These are phyloP conservation scores for Botrytis squamosa DNA, from an alignment of 2,329 filamentous ascomycete species.

Conservation along the genomic window DNA sequence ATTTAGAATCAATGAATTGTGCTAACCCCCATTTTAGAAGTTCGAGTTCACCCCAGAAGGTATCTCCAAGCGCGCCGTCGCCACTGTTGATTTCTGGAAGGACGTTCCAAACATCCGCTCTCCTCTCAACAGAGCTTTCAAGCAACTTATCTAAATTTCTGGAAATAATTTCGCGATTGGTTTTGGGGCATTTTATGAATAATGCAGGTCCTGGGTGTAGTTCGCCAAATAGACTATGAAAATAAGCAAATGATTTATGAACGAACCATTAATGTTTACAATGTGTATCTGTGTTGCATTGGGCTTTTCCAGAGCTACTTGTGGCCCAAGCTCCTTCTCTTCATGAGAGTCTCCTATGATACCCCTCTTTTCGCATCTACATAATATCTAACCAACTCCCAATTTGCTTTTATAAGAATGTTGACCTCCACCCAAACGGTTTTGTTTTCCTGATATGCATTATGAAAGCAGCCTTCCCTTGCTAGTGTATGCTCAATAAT, in stretches of 20 bases:
- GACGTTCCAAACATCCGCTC: conserved; percentile 85
- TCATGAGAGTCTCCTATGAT: not conserved
- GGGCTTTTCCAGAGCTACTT: not conserved
- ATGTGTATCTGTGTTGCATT: conserved; percentile 14
- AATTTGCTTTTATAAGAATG: not conserved
- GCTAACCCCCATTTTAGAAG: conserved; percentile 63
- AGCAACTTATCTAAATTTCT: conserved; percentile 79
- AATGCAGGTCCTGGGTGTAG: conserved; percentile 11
- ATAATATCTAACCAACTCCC: conserved; percentile 3
- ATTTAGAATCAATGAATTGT: conserved; percentile 24
- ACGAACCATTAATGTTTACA: conserved; percentile 8
- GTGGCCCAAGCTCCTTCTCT: conserved; percentile 10
- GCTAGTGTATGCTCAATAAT: conserved; percentile 2
- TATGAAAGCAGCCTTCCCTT: conserved; percentile 1
- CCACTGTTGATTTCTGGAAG: conserved; percentile 98
- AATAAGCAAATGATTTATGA: conserved; percentile 21
- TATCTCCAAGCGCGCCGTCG: conserved; percentile 88
- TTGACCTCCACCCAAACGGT: conserved; percentile 4
- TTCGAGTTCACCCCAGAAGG: conserved; percentile 99
- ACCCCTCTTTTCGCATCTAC: conserved; percentile 14
- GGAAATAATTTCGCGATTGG: not conserved
- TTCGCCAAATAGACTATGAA: conserved; percentile 22
- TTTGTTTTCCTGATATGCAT: conserved; percentile 5
- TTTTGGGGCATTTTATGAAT: conserved; percentile 17
- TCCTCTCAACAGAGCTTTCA: conserved; percentile 94